Conservation (phyloP, 768 basidiomycete species). For the Podaxis mareebaensis region DNA sequence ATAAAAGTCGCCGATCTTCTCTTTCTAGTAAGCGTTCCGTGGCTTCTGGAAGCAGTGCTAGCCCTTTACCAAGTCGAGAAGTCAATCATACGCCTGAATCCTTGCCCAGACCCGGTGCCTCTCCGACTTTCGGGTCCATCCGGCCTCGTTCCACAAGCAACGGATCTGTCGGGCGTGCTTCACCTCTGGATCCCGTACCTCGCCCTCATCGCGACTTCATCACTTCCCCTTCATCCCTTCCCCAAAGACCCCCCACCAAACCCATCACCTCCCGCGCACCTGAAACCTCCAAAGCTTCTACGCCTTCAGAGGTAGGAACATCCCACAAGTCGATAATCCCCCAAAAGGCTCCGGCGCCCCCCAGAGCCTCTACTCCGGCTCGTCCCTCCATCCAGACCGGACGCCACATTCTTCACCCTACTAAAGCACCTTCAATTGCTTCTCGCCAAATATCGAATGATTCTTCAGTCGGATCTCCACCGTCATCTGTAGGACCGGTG, state of each 20-base stretch:
- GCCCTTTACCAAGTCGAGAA: neutral
- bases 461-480: slow-evolving; percentile 49
- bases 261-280: neutral
- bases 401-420: slow-evolving; percentile 17
- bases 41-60: neutral
- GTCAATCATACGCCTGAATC: neutral
- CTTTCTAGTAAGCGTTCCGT: slow-evolving; percentile 19
- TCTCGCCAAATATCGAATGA: slow-evolving; percentile 51
- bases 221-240: neutral
- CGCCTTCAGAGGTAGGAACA: neutral
- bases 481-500: slow-evolving; percentile 54
- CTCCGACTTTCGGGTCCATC: neutral
- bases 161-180: neutral
- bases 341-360: neutral
- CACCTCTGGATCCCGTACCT: neutral
- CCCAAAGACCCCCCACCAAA: neutral
- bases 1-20: slow-evolving; percentile 18
- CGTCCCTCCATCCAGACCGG: slow-evolving; percentile 15
- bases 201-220: slow-evolving; percentile 2
- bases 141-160: slow-evolving; percentile 10
- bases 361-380: slow-evolving; percentile 1
- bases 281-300: neutral
- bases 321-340: neutral
- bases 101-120: neutral
- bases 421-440: slow-evolving; percentile 27